phyloP scores from a whole-genome alignment of 1,284 basidiomycete species.

The Schizopora paradoxa region DNA sequence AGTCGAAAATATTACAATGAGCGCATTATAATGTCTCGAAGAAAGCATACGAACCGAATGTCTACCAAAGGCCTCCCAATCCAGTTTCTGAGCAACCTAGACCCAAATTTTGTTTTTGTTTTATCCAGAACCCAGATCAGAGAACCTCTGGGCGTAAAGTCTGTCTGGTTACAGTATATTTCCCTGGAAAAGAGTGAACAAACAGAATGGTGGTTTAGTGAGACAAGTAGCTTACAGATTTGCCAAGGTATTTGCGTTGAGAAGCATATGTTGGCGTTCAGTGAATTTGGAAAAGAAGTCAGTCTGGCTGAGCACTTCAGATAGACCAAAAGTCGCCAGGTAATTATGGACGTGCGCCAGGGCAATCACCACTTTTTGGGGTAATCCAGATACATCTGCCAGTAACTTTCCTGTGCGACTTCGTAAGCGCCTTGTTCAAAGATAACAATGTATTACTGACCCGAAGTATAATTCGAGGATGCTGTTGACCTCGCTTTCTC shows the following conservation, averaged over 20 bases:
- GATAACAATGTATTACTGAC: constrained; percentile 31
- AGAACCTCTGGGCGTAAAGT: constrained; percentile 70
- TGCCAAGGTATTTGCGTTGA: constrained; percentile 82
- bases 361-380: constrained; percentile 68
- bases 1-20: constrained; percentile 9
- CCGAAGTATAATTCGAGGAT: constrained; percentile 43
- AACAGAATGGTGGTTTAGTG: neutral
- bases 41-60: constrained; percentile 40
- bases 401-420: constrained; percentile 44
- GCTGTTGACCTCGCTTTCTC: constrained; percentile 38
- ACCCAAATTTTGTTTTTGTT: constrained; percentile 86
- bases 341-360: constrained; percentile 77
- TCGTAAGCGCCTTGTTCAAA: constrained; percentile 7
- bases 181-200: constrained; percentile 42
- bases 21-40: neutral
- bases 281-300: constrained; percentile 79
- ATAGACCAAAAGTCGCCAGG: constrained; percentile 71
- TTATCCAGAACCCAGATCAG: constrained; percentile 84
- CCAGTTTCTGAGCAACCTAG: constrained; percentile 81
- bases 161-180: constrained; percentile 87
- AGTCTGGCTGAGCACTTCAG: constrained; percentile 69
- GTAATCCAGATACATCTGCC: constrained; percentile 67
- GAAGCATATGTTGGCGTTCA: constrained; percentile 78
- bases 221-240: constrained; percentile 54
- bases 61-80: constrained; percentile 82